Percentiles rank a stretch among this genome's conserved stretches.
These are phyloP conservation scores for Exophiala lecanii-corni DNA, from an alignment of 2,329 filamentous ascomycete genomes.

Conservation along the genomic window DNA sequence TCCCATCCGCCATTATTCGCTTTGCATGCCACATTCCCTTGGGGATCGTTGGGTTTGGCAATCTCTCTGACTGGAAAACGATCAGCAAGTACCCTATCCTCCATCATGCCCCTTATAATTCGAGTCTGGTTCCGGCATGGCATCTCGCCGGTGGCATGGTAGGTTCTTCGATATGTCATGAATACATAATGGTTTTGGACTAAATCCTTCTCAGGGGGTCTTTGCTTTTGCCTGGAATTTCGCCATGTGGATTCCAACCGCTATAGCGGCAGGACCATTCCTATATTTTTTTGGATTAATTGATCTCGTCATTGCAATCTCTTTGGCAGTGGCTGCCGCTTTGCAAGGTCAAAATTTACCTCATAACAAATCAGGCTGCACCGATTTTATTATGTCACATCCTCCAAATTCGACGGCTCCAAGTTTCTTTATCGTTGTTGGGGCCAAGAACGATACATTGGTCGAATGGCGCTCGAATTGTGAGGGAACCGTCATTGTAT, in stretches of 20 bases:
- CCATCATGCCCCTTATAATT: neutral
- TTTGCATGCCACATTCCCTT: constrained; percentile 3
- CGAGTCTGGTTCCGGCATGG: neutral
- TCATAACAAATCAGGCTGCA: neutral
- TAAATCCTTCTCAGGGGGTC: neutral
- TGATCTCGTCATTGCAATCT: constrained; percentile 1
- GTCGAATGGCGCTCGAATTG: neutral
- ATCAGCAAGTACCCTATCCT: neutral
- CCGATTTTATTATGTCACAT: neutral
- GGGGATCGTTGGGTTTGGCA: neutral
- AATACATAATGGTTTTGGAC: too few species aligned
- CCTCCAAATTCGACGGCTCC: constrained; percentile 2
- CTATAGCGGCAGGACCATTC: neutral
- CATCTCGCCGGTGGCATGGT: constrained; percentile 3
- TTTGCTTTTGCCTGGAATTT: constrained; percentile 3
- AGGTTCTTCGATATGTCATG: neutral
- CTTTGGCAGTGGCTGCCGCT: neutral
- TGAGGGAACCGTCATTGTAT: neutral
- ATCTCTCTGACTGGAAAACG: neutral
- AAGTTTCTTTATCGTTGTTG: neutral
- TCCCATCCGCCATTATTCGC: neutral
- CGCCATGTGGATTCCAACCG: constrained; percentile 2
- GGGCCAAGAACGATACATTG: neutral
- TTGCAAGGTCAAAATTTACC: neutral
- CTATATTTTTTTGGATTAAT: neutral